Conservation (phyloP, 441 rosid genomes). For the Pelargonium fulgidum region DNA sequence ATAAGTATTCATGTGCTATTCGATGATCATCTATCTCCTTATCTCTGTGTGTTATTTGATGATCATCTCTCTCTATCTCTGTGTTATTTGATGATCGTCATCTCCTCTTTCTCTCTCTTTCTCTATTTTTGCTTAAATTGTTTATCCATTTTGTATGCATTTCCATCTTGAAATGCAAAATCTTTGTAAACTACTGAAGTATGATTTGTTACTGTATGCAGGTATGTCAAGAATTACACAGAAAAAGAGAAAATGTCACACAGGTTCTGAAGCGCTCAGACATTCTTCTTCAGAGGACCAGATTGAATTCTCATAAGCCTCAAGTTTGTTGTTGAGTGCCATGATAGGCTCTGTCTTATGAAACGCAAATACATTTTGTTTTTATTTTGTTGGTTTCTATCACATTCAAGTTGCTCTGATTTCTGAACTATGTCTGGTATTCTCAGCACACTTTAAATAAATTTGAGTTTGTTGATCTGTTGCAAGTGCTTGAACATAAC, state of each 20-base stretch:
- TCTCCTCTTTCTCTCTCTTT: no score
- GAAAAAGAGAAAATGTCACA: slow-evolving; percentile 85
- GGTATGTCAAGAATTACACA: slow-evolving; percentile 65
- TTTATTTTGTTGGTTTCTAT: not conserved
- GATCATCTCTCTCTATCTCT: no score
- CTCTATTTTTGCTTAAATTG: not conserved
- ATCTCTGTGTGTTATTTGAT: no score
- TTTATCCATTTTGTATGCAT: not conserved
- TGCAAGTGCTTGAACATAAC: no score
- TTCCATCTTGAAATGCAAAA: not conserved
- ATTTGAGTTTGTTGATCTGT: not conserved
- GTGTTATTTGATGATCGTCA: not conserved
- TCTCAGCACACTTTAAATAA: not conserved
- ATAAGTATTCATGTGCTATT: no score
- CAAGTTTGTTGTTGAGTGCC: slow-evolving; percentile 10
- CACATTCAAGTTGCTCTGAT: not conserved
- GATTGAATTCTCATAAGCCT: slow-evolving; percentile 1
- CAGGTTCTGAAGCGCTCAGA: slow-evolving; percentile 45
- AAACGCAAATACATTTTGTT: not conserved
- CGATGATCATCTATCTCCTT: no score
- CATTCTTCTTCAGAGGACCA: not conserved
- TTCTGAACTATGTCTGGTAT: not conserved
- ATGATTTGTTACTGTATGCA: slow-evolving; percentile 25
- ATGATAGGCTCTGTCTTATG: not conserved
- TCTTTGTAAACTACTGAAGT: not conserved